Conservation (phyloP, 768 basidiomycete species). For the Calvatia gigantea region DNA sequence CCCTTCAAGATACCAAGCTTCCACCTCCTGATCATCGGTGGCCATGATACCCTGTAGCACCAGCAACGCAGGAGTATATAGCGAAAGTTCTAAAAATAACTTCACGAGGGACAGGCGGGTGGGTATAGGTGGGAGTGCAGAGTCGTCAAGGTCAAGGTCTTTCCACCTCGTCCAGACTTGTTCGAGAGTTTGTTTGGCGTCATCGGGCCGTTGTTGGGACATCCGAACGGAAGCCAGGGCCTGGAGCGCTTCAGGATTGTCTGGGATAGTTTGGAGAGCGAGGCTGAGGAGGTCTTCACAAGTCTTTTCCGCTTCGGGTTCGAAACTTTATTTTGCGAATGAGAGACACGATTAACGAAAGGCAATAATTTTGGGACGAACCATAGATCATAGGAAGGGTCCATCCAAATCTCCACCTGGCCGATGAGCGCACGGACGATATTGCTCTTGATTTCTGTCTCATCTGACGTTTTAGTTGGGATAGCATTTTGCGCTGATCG, state of each 20-base stretch:
- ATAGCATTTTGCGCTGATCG: conserved; percentile 42
- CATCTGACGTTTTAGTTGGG: conserved; percentile 35
- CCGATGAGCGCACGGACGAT: conserved; percentile 79
- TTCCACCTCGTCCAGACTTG: conserved; percentile 69
- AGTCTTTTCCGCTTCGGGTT: conserved; percentile 74
- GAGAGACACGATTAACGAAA: neutral
- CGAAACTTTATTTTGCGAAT: conserved; percentile 51
- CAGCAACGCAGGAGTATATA: conserved; percentile 68
- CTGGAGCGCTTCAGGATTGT: conserved; percentile 77
- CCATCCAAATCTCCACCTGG: conserved; percentile 97
- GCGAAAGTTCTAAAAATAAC: conserved; percentile 72
- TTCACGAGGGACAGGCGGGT: conserved; percentile 73
- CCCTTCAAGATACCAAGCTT: conserved; percentile 93
- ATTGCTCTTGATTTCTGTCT: conserved; percentile 59
- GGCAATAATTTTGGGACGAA: conserved; percentile 25
- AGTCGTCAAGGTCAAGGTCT: conserved; percentile 70
- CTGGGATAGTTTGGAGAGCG: conserved; percentile 73
- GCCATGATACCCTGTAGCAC: conserved; percentile 79
- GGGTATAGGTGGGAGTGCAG: conserved; percentile 67
- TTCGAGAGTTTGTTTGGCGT: conserved; percentile 69
- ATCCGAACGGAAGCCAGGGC: conserved; percentile 82
- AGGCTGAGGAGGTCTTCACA: conserved; percentile 73
- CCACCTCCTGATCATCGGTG: conserved; percentile 80
- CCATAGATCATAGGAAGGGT: conserved; percentile 86
- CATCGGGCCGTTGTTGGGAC: conserved; percentile 82